Evolutionary conservation across 2,329 filamentous ascomycete species (phyloP).

Genomic region (Paecilomyces sp.): DNA sequence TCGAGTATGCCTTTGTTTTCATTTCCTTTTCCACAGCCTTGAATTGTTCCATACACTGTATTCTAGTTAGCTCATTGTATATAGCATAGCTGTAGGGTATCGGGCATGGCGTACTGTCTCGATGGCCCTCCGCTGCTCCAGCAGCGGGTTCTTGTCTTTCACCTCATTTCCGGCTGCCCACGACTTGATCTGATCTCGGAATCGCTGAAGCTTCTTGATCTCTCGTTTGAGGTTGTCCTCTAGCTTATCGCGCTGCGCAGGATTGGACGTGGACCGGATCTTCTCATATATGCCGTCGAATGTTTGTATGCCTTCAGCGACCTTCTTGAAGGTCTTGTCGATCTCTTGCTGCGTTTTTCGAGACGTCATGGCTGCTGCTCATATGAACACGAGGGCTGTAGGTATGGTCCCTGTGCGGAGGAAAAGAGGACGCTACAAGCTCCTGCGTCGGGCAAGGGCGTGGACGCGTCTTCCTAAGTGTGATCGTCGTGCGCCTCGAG

Average conservation of each 20-base stretch:
- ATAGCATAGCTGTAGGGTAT: neutral
- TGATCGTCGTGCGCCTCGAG: neutral
- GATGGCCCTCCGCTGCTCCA: conserved; percentile 92
- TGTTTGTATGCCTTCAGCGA: conserved; percentile 80
- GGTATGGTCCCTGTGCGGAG: conserved; percentile 4
- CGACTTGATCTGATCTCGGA: conserved; percentile 98
- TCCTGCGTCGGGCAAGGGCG: neutral
- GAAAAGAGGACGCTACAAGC: conserved; percentile 6
- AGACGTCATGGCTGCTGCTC: conserved; percentile 65
- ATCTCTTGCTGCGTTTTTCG: conserved; percentile 97
- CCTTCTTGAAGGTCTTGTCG: conserved; percentile 99
- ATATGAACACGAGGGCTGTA: conserved; percentile 6
- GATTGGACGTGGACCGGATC: conserved; percentile 86
- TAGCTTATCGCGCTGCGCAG: conserved; percentile 94
- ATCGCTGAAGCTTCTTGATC: conserved; percentile 98
- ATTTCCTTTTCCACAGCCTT: conserved; percentile 99
- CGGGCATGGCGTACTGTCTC: conserved; percentile 63
- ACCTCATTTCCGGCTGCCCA: conserved; percentile 98
- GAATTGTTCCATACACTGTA: conserved; percentile 83
- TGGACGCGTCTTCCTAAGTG: neutral
- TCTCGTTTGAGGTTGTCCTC: conserved; percentile 98
- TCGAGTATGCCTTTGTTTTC: conserved; percentile 99
- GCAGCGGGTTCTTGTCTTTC: conserved; percentile 94
- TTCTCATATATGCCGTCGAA: conserved; percentile 98
- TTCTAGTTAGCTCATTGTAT: conserved; percentile 17